Conservation (phyloP, 73 alveolate species). For the Paramecium bursaria region DNA sequence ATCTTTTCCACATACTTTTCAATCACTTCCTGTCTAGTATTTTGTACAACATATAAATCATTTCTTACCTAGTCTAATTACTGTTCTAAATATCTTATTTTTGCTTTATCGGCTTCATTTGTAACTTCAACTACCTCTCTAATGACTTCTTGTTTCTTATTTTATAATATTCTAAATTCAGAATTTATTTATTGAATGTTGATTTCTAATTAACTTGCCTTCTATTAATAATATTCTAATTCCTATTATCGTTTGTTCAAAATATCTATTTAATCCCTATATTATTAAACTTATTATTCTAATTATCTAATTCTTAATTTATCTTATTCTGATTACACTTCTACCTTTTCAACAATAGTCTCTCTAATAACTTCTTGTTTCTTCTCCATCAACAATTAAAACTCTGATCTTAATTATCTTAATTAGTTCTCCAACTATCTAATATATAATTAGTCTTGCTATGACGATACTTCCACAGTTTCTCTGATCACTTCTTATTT, state of each 20-base stretch:
- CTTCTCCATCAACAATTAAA: not conserved
- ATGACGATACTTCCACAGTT: not conserved
- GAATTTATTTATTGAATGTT: not conserved
- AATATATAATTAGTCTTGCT: not conserved
- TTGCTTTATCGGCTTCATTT: constrained; percentile 4
- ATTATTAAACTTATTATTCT: constrained; percentile 16
- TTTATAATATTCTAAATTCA: not conserved
- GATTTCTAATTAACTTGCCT: not conserved
- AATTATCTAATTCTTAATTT: constrained; percentile 47
- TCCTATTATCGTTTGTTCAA: not conserved
- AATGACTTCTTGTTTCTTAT: not conserved
- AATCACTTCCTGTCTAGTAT: constrained; percentile 34
- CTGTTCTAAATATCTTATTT: constrained; percentile 32
- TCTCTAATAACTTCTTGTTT: constrained; percentile 44
- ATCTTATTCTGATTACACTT: not conserved
- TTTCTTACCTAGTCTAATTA: not conserved
- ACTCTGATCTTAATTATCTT: constrained; percentile 1
- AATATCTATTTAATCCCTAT: not conserved
- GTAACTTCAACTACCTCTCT: constrained; percentile 41
- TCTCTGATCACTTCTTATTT: constrained; percentile 54
- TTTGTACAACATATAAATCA: not conserved
- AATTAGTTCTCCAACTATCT: not conserved
- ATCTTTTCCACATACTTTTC: constrained; percentile 14
- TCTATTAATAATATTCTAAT: constrained; percentile 14
- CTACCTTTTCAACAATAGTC: constrained; percentile 1